Conservation (phyloP, 2,329 filamentous ascomycete genomes). For the Cladophialophora bantiana region DNA sequence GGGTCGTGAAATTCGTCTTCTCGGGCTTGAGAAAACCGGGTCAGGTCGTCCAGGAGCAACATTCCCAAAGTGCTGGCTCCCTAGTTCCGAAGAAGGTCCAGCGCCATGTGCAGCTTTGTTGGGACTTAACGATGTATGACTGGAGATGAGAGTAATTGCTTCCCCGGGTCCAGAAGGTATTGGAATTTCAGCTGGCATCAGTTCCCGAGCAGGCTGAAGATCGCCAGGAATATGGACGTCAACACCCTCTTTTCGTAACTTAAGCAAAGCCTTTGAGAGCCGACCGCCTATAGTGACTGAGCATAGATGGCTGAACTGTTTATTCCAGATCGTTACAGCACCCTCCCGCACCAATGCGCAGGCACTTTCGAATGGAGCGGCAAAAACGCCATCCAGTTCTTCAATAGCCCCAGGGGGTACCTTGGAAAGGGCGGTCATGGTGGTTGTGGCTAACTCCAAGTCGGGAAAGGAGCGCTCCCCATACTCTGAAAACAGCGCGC, state of each 20-base stretch:
- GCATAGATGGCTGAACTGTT: conserved; percentile 67
- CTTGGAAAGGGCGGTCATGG: not conserved
- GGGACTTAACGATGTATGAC: not conserved
- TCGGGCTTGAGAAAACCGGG: conserved; percentile 46
- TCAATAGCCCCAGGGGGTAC: conserved; percentile 51
- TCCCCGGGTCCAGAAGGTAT: not conserved
- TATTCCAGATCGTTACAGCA: conserved; percentile 72
- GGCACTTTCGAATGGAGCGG: conserved; percentile 61
- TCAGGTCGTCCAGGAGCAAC: not conserved
- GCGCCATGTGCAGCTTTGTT: not conserved
- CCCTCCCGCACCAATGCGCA: conserved; percentile 59
- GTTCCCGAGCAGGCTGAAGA: not conserved
- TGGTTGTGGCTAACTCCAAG: not conserved
- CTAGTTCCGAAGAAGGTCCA: conserved; percentile 27
- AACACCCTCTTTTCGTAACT: conserved; percentile 16
- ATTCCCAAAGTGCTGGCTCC: conserved; percentile 17
- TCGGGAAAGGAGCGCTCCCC: conserved; percentile 10
- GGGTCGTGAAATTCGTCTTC: conserved; percentile 52
- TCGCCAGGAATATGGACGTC: conserved; percentile 4
- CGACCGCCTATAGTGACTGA: conserved; percentile 68
- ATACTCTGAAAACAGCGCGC: conserved; percentile 47
- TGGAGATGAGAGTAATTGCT: conserved; percentile 3
- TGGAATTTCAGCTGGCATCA: not conserved
- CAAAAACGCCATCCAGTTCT: conserved; percentile 59
- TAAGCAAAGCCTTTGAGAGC: conserved; percentile 65